Evolutionary conservation across 257 asterid species (phyloP), one percentile per base, ranked within the genome.

Genomic region (Scutellaria barbata): DNA sequence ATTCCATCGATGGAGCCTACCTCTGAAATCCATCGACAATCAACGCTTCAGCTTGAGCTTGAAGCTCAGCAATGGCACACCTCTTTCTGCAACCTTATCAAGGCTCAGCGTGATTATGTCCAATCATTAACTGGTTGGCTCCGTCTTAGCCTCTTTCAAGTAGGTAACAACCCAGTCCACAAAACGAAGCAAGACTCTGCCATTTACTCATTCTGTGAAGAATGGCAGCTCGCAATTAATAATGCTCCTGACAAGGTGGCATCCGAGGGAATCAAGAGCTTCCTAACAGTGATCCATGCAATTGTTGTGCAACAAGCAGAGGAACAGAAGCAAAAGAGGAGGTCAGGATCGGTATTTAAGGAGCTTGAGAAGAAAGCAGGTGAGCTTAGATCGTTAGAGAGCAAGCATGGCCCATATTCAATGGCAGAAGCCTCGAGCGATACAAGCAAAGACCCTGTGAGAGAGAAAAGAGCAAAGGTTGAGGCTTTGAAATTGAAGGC

Each of bases 41-140:
- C 98, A 18, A 86, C 98, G 9, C 95, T 95, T n/a, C 97, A 92
- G 41, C 99, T 95, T 3, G 97, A 92, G 87, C 96, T 95, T 20
- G 92, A 89, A 85, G 98, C 90, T 13, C 98, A 95, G 63, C 96
- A 95, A 22, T 95, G 99, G 99, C 97, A 92, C 81, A 65, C 83
- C 66, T 86, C 98, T 7, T 89, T 95, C 85, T 85, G 91, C 66
- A 95, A 85, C 88, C 90, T 95, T 14, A 85, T 95, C 60, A 88
- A 89, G 74, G 84, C 96, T 51, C 99, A 95, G 69, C 85, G 89
- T 0, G 98, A 92, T 14, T 95, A 95, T 58, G 80, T 88, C 66
- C 97, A 84, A 77, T 89, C 98, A 3, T 78, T 95, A 53, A 81
- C 95, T 0, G 95, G 99, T 52, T 95, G 98, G 99, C 97, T 95